Evolutionary conservation across 2,329 filamentous ascomycete genomes (phyloP), one percentile per base, ranked within the genome.

Genomic region (Aspergillus alliaceus): DNA sequence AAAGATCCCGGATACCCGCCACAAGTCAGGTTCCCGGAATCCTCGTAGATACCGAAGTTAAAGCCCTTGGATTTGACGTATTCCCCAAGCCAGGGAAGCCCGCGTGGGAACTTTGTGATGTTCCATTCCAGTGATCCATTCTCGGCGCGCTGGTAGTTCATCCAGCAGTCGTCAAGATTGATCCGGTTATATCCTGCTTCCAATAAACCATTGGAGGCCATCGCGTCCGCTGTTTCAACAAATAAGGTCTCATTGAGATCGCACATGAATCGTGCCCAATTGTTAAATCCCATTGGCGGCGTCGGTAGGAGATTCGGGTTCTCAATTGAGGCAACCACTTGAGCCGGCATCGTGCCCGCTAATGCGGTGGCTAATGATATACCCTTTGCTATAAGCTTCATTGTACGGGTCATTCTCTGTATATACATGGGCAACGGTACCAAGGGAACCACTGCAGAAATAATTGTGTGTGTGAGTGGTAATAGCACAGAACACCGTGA

Each of bases 221-320:
- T 81, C 18, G 77, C 69, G 37, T 80, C 72, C 2, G 80, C 80
- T 0, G 79, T 81, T 6, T 78, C 69, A 6, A 75, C 72, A 56
- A 82, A 82, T 4, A 82, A 67, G 4, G 75, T 75, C 59, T 82
- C 76, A 59, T 80, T 82, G 22, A 82, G 73, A 50, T 76, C 73
- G 62, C 78, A 81, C 69, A 72, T 71, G 65, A 79, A 79, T 34
- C 78, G 76, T 1, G 79, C 71, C 80, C 80, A 83, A 60, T 79
- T 79, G 65, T 81, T 82, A 72, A 80, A 83, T 24, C 79, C 80
- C 80, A 82, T 82, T 9, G 80, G 79, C 1, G 80, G 78, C 4
- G 70, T 69, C 24, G 73, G 64, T 27, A 76, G 67, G 9, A 77
- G 57, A 15, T 31, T 53, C 6, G 64, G 59, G 20, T 60, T 58